Percentiles rank a stretch among this genome's conserved stretches.
Evolutionary conservation across 441 rosid genomes (phyloP).

Genomic region (Bocquillonia castaneifolia): DNA sequence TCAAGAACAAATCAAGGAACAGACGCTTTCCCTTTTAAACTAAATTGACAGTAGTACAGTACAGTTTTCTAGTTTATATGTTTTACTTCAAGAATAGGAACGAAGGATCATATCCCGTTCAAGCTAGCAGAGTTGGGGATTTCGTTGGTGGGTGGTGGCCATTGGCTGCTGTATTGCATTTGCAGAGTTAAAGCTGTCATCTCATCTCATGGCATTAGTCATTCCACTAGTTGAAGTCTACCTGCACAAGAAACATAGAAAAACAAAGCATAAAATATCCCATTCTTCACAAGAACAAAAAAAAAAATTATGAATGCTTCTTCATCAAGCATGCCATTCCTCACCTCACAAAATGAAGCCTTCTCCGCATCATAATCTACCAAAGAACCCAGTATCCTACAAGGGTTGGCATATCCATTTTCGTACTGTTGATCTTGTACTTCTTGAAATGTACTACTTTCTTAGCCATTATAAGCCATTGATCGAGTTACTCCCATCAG

Average conservation of each 20-base stretch:
- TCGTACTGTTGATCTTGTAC: no score
- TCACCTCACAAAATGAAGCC: slow-evolving; percentile 6
- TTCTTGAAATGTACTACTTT: no score
- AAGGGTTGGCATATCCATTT: not conserved
- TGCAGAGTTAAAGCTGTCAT: not conserved
- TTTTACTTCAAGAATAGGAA: not conserved
- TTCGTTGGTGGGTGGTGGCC: not conserved
- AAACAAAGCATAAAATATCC: not conserved
- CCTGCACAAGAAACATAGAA: slow-evolving; percentile 4
- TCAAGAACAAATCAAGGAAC: no score
- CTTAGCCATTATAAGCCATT: no score
- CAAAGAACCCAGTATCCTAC: not conserved
- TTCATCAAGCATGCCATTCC: not conserved
- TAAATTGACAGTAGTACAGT: no score
- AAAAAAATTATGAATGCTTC: not conserved
- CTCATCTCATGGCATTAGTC: not conserved
- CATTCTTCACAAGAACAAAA: no score
- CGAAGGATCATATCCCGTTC: not conserved
- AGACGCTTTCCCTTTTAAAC: not conserved
- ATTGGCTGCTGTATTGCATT: not conserved
- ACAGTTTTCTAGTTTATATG: not conserved
- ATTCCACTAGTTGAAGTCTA: not conserved
- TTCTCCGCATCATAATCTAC: no score
- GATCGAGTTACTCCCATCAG: no score
- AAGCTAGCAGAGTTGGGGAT: not conserved